Evolutionary conservation across 768 basidiomycete genomes (phyloP).

Genomic region (Suillus tomentosus): DNA sequence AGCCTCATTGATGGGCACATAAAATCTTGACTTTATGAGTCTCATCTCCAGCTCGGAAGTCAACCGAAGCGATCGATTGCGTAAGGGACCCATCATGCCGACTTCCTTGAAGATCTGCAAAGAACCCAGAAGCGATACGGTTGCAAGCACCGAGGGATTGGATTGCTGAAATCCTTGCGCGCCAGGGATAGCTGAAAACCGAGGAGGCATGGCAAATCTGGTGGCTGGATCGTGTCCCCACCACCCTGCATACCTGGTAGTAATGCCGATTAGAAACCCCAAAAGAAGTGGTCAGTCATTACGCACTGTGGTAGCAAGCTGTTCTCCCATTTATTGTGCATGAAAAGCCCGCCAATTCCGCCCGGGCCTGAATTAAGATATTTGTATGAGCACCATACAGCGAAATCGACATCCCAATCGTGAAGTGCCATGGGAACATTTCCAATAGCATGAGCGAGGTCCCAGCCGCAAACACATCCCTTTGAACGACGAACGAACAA

Average conservation of each 20-base stretch:
- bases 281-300: conserved; percentile 16
- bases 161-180: conserved; percentile 97
- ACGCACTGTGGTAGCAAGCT: conserved; percentile 63
- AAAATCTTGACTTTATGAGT: conserved; percentile 64
- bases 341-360: conserved; percentile 92
- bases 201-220: conserved; percentile 87
- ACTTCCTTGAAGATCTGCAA: conserved; percentile 78
- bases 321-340: conserved; percentile 82
- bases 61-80: conserved; percentile 68
- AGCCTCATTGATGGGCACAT: conserved; percentile 45
- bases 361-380: conserved; percentile 97
- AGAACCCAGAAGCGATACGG: conserved; percentile 81
- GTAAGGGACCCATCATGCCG: conserved; percentile 70
- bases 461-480: conserved; percentile 96
- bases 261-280: conserved; percentile 21
- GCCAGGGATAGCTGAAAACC: conserved; percentile 81
- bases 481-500: conserved; percentile 34
- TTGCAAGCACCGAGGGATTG: conserved; percentile 83
- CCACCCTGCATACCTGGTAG: conserved; percentile 85
- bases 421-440: conserved; percentile 90
- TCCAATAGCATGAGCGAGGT: conserved; percentile 93
- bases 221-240: conserved; percentile 92
- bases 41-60: conserved; percentile 72
- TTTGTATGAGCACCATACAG: conserved; percentile 99
- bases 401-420: conserved; percentile 96